Conservation (phyloP, 139 green algal genomes). For the Chlamydomonas urium region DNA sequence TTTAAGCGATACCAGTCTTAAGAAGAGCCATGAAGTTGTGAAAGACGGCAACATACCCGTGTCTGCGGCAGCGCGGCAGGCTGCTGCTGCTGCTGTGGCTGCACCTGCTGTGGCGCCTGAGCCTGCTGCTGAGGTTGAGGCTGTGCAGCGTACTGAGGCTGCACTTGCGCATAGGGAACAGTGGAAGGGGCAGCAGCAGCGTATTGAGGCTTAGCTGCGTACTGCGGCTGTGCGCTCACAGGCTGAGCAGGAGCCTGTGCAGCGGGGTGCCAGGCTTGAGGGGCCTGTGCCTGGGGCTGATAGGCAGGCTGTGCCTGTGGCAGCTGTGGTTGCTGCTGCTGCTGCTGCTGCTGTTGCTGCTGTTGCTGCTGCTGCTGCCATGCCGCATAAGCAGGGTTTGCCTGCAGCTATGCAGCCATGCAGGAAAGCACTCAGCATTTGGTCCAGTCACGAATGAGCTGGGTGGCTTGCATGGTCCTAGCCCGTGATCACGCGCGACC, state of each 20-base stretch:
- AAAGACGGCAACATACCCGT: no score
- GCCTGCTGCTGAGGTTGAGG: neutral
- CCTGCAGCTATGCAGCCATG: no score
- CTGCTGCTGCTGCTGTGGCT: neutral
- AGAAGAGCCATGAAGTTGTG: no score
- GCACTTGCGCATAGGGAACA: neutral
- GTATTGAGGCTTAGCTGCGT: neutral
- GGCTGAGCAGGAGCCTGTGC: neutral
- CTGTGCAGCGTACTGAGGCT: neutral
- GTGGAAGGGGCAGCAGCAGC: neutral
- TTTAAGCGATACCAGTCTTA: no score
- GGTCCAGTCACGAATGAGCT: no score
- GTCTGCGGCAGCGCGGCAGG: neutral
- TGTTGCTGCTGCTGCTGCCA: constrained; percentile 13
- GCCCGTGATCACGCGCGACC: no score
- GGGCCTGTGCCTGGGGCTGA: neutral
- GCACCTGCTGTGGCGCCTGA: neutral
- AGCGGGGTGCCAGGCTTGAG: neutral
- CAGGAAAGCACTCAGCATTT: no score
- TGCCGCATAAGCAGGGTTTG: constrained; percentile 7
- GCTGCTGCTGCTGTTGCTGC: constrained; percentile 17
- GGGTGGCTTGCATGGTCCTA: no score
- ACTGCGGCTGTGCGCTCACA: neutral
- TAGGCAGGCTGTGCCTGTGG: neutral
- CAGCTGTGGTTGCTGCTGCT: constrained; percentile 5